Base-by-base conservation (phyloP, 148 eudicot genomes). In the Drosera capensis region DNA sequence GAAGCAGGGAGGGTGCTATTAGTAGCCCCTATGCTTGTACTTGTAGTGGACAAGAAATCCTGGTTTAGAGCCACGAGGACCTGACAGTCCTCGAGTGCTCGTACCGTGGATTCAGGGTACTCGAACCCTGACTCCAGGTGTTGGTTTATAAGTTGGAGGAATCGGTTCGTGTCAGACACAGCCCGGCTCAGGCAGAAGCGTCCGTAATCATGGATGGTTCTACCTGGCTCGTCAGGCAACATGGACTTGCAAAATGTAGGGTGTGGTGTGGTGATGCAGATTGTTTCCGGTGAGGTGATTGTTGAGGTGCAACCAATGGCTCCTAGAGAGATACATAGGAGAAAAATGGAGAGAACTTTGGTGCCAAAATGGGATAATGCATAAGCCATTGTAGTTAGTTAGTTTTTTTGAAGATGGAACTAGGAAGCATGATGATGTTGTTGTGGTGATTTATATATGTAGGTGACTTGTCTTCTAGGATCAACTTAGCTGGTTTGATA, bases 21-120 rank as follows among this genome's bases (percentile, higher is more conserved):
- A 1, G 38, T 38, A 17, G 51, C 23, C n/a, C 43, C 37, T 0
- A 66, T 26, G 3, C 31, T 23, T 0, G 36, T 25, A 14, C 40
- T 15, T 7, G 62, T 44, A 26, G 36, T 19, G 1, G 55, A 22
- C n/a, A 71, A 52, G 24, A 52, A 62, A 3, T 62, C 65, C 2
- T 55, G 9, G 14, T 57, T 71, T 19, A 54, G 60, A 34, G 23
- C 46, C 1, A 54, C 52, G 8, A 71, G 54, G 20, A 36, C 25
- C 20, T 46, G 55, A 14, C 76, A 71, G 50, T 71, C 68, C 29
- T 46, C 14, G 16, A 71, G 71, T 29, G 71, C 71, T 39, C 20
- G 31, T 3, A 51, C 6, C 15, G 47, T 49, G n/a, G 23, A 11
- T 41, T 61, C 17, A 14, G 75, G 9, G 9, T 28, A 37, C 8